These are phyloP conservation scores for Wickerhamomyces subpelliculosus DNA, from an alignment of 805 yeast species.

Conservation along the genomic window DNA sequence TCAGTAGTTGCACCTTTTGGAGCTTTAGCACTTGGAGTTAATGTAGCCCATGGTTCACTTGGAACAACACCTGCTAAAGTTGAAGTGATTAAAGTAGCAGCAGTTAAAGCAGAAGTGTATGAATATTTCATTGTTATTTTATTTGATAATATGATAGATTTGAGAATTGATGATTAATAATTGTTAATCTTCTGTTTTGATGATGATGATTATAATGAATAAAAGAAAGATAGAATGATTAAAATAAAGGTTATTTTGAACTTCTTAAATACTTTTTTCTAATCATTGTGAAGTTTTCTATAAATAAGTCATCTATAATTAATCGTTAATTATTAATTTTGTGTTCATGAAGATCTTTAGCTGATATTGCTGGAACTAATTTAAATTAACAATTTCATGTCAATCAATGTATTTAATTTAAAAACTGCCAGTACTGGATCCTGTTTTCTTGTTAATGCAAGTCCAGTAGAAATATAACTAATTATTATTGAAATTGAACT, in stretches of 20 bases:
- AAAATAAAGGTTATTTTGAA: background rate
- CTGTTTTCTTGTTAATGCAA: too few species aligned
- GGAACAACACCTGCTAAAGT: conserved; percentile 56
- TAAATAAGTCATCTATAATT: background rate
- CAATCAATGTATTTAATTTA: too few species aligned
- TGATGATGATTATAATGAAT: background rate
- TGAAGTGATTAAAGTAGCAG: background rate
- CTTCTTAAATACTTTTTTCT: background rate
- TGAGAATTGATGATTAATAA: too few species aligned
- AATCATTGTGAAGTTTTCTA: background rate
- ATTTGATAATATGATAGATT: too few species aligned
- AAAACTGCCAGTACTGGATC: too few species aligned
- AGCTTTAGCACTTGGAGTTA: conserved; percentile 50
- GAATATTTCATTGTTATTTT: background rate
- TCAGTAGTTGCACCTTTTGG: conserved; percentile 44
- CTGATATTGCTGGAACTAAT: background rate
- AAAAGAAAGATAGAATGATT: background rate
- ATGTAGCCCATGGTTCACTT: conserved; percentile 57
- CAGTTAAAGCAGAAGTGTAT: background rate
- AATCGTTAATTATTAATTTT: background rate
- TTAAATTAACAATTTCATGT: background rate
- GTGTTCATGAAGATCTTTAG: background rate
- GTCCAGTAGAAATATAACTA: too few species aligned
- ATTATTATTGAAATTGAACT: too few species aligned
- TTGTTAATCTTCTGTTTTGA: background rate